Conservation (phyloP, 805 yeast genomes). For the Vanderwaltozyma yarrowii region DNA sequence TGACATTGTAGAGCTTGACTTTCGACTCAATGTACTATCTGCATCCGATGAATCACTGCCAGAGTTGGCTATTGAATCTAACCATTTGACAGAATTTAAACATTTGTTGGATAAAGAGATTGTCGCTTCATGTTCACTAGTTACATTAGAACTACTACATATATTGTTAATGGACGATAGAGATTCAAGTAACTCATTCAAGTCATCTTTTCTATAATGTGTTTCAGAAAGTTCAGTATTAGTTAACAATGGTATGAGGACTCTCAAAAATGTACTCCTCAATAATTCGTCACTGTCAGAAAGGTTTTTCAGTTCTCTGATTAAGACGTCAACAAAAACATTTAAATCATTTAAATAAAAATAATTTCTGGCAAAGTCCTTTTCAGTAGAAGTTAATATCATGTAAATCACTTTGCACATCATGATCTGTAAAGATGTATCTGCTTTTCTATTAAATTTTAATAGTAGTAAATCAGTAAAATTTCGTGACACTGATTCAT, state of each 20-base stretch:
- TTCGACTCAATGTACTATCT: slow-evolving; percentile 2
- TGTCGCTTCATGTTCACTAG: slow-evolving; percentile 29
- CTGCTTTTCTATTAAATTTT: slow-evolving; percentile 65
- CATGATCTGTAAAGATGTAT: slow-evolving; percentile 62
- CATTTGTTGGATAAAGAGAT: slow-evolving; percentile 34
- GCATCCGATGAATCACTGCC: slow-evolving; percentile 5
- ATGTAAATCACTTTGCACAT: slow-evolving; percentile 69
- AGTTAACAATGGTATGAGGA: slow-evolving; percentile 58
- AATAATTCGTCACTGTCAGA: slow-evolving; percentile 48
- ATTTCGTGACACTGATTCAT: slow-evolving; percentile 34
- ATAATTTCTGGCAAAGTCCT: slow-evolving; percentile 46
- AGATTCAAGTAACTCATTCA: slow-evolving; percentile 41
- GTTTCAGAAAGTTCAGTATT: slow-evolving; percentile 51
- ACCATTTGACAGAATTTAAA: slow-evolving; percentile 28
- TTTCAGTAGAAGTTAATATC: slow-evolving; percentile 47
- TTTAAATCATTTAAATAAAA: slow-evolving; percentile 77
- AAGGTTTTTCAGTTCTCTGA: slow-evolving; percentile 67
- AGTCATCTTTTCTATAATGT: slow-evolving; percentile 47
- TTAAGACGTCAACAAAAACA: slow-evolving; percentile 71
- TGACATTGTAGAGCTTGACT: slow-evolving; percentile 1
- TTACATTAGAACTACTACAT: slow-evolving; percentile 13
- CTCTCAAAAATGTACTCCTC: slow-evolving; percentile 64
- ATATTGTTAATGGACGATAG: slow-evolving; percentile 27
- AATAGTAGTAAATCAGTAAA: slow-evolving; percentile 64
- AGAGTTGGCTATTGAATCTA: slow-evolving; percentile 6